Base-by-base conservation (phyloP, 139 green algal species). In the Auxenochlorella pyrenoidosa region DNA sequence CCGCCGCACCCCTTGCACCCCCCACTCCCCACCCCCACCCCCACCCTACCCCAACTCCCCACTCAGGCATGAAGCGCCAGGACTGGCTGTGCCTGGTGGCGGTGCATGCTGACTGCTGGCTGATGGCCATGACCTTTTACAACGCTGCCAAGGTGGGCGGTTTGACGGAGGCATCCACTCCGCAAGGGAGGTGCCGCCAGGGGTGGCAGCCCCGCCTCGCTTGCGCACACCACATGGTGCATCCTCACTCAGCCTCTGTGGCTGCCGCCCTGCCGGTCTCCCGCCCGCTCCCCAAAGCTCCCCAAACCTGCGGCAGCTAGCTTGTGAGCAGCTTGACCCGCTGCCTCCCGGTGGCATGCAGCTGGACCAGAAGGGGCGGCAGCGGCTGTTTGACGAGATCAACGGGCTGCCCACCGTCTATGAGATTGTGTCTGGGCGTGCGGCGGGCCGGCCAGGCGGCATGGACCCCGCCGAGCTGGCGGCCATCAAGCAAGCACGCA, bases 71-170 rank as follows among this genome's bases (percentile, higher is more conserved):
- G 91, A 87, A 96, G 81, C 80, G 93, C 58, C 93, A 94, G 58
- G 97, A 99, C 88, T 99, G 97, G 97, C 92, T 99, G 59, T 92
- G 94, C 18, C 90, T 99, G 16, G 95, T 99, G 30, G 97, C 97
- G 1, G 97, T 99, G 71, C 98, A 99, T 93, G 95, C 91, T 2
- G 98, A 99, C 83, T 92, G 95, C 16, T 99, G 98, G 98, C 95
- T 99, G 12, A 93, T 99, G 71, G 93, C 96, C 38, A 97, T 99
- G 0, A 94, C 97, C 0, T 99, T 98, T 87, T 99, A 98, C 89
- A 99, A 99, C 85, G 97, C 89, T 22, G 97, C 98, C 0, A 96
- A 97, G 78, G 91, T 99, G 41, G 72, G 83, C 26, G 3, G 3
- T 24, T 58, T 6, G 18, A 63, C 18, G 54, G 15, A 22, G 54